Evolutionary conservation across 306 rosid species (phyloP).

Genomic region (Clitoria ternatea): DNA sequence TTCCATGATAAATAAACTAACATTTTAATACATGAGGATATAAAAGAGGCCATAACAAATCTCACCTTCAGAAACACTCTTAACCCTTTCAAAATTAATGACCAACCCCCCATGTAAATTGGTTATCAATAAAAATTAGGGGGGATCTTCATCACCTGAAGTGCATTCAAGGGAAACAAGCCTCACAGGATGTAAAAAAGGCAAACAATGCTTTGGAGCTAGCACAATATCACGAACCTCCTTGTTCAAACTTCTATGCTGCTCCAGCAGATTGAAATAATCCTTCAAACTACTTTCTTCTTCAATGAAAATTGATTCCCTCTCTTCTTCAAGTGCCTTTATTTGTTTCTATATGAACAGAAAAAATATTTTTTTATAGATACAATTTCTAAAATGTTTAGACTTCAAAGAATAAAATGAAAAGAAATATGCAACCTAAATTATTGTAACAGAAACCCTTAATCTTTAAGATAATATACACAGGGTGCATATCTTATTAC

Average conservation of each 20-base stretch:
- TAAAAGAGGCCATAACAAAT: not conserved
- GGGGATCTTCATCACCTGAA: constrained; percentile 36
- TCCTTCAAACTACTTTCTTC: constrained; percentile 85
- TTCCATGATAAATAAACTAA: constrained; percentile 20
- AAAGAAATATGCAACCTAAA: not conserved
- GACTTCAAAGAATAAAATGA: not conserved
- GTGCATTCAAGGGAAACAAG: constrained; percentile 70
- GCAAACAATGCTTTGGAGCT: constrained; percentile 82
- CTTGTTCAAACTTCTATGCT: constrained; percentile 65
- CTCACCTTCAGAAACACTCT: constrained; percentile 72
- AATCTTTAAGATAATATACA: not conserved
- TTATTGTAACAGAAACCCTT: not conserved
- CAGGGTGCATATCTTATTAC: too few relatives aligned
- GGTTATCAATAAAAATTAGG: constrained; percentile 51
- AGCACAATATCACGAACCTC: constrained; percentile 71
- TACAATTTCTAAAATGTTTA: too few relatives aligned
- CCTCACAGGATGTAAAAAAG: constrained; percentile 86
- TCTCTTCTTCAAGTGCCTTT: constrained; percentile 72
- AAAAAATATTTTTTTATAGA: not conserved
- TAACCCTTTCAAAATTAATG: constrained; percentile 77
- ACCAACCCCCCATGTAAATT: constrained; percentile 87
- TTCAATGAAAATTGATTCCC: constrained; percentile 84
- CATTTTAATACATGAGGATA: constrained; percentile 9
- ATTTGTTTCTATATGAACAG: constrained; percentile 79
- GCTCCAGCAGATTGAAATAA: constrained; percentile 72